Percentiles rank a stretch among this genome's conserved stretches.
phyloP scores from a whole-genome alignment of 129 eudicot genomes.

The Dittrichia graveolens region DNA sequence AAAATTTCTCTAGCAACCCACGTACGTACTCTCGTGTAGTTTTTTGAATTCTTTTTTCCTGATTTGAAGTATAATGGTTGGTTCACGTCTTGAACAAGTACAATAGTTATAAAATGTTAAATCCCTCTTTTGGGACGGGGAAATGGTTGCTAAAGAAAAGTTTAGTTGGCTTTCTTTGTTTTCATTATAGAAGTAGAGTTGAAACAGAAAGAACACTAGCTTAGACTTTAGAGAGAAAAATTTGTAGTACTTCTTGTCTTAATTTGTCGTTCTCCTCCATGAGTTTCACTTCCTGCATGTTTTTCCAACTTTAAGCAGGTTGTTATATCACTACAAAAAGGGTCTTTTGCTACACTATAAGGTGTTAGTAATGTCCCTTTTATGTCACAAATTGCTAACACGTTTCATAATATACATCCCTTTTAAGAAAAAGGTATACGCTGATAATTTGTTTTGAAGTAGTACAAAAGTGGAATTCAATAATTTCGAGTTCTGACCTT shows the following conservation, averaged over 20 bases:
- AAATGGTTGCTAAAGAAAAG: not conserved
- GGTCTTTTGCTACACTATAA: conserved; percentile 20
- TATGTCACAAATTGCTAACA: conserved; percentile 15
- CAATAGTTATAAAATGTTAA: not conserved
- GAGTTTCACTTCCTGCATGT: conserved; percentile 70
- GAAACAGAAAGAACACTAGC: not conserved
- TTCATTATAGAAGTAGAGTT: too few species aligned
- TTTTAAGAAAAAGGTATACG: not conserved
- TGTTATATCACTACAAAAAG: conserved; percentile 10
- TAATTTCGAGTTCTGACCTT: conserved; percentile 56
- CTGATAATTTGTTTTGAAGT: not conserved
- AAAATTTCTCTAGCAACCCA: not conserved
- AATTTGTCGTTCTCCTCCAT: conserved; percentile 74
- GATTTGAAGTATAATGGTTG: not conserved
- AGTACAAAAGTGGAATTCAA: not conserved
- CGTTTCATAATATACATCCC: not conserved
- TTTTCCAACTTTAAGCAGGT: conserved; percentile 25
- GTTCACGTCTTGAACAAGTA: not conserved
- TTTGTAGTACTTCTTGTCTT: conserved; percentile 61
- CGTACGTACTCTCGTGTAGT: not conserved
- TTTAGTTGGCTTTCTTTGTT: too few species aligned
- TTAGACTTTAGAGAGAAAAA: not conserved
- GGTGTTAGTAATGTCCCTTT: not conserved
- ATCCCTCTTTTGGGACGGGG: not conserved
- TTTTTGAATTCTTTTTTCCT: not conserved